Evolutionary conservation across 2,329 filamentous ascomycete genomes (phyloP).

Genomic region (Venturia asperata): DNA sequence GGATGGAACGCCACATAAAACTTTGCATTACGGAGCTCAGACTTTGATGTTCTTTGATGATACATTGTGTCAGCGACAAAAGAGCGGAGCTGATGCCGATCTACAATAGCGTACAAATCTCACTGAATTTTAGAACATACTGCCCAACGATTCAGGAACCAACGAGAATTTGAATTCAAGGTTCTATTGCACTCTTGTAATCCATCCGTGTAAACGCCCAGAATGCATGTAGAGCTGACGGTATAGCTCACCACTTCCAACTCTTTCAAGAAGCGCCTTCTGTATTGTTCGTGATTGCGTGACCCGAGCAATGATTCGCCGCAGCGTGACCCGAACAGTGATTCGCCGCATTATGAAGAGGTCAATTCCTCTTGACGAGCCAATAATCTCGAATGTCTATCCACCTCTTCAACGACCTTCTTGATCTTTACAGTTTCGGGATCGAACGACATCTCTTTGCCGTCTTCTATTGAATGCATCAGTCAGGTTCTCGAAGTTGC

Average conservation of each 20-base stretch:
- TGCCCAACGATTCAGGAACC: neutral
- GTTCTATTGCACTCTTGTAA: neutral
- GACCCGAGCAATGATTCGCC: neutral
- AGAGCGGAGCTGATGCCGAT: neutral
- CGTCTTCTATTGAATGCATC: conserved; percentile 60
- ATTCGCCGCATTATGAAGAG: neutral
- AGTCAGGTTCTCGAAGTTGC: conserved; percentile 19
- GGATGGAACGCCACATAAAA: neutral
- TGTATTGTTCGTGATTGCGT: neutral
- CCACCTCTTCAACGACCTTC: conserved; percentile 79
- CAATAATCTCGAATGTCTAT: conserved; percentile 77
- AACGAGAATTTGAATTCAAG: neutral
- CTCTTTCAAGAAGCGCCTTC: neutral
- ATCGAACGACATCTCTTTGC: conserved; percentile 80
- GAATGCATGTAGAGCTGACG: neutral
- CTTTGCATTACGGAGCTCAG: neutral
- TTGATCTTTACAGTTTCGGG: conserved; percentile 75
- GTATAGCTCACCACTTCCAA: neutral
- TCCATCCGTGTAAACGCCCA: neutral
- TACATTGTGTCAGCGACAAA: neutral
- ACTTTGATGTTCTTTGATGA: neutral
- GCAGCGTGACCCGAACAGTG: neutral
- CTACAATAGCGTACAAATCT: neutral
- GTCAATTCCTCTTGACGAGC: conserved; percentile 73
- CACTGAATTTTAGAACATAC: neutral